These are phyloP conservation scores for Pneumocystis carinii DNA, from an alignment of 1,139 yeast species.

Conservation along the genomic window DNA sequence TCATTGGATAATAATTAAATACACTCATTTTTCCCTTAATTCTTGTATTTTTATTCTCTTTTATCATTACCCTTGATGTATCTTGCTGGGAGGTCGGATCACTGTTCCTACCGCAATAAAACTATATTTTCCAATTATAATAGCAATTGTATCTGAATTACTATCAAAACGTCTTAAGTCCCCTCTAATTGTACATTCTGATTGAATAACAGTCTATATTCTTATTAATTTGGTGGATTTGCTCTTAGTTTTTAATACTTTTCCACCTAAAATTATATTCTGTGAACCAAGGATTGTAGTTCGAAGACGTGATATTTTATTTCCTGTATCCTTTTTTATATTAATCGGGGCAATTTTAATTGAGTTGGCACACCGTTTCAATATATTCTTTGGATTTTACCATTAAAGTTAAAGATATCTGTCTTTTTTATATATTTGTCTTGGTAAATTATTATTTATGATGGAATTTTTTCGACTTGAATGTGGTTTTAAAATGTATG, in stretches of 20 bases:
- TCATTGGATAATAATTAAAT: constrained; percentile 24
- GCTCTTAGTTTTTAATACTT: constrained; percentile 13
- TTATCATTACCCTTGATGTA: constrained; percentile 8
- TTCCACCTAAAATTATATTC: constrained; percentile 35
- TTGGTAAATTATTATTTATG: too few species aligned
- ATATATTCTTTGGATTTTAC: not conserved
- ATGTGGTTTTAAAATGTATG: not conserved
- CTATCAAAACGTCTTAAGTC: constrained; percentile 16
- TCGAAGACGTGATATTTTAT: constrained; percentile 35
- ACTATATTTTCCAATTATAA: constrained; percentile 16
- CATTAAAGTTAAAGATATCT: not conserved
- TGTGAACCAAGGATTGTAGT: constrained; percentile 34
- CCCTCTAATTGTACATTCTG: constrained; percentile 8
- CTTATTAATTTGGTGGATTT: not conserved
- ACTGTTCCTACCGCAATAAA: constrained; percentile 23
- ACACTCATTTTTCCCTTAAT: constrained; percentile 3
- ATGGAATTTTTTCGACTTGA: not conserved
- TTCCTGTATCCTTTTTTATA: constrained; percentile 32
- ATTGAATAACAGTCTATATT: constrained; percentile 9
- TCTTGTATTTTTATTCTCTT: constrained; percentile 2
- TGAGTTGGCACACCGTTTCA: not conserved
- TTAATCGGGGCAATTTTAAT: too few species aligned
- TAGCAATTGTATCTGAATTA: constrained; percentile 7
- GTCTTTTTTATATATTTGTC: too few species aligned
- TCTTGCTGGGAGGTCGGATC: constrained; percentile 27